Conservation (phyloP, 495 filamentous ascomycete species). For the Aspergillus mulundensis region DNA sequence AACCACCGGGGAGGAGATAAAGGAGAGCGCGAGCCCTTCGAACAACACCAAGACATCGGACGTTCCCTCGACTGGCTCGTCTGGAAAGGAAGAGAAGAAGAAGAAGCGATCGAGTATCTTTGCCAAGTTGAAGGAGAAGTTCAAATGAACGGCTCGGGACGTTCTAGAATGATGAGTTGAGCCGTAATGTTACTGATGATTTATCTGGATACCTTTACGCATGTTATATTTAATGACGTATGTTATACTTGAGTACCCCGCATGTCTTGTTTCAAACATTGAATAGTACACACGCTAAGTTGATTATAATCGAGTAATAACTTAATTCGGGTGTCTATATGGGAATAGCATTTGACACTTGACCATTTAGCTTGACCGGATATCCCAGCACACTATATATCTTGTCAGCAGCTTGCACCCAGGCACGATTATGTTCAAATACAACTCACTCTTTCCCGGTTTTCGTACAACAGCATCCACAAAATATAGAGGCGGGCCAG, state of each 20-base stretch:
- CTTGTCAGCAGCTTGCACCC: constrained; percentile 8
- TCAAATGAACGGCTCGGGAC: constrained; percentile 22
- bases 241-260: constrained; percentile 2
- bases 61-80: constrained; percentile 3
- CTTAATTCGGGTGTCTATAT: constrained; percentile 12
- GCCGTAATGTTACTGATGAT: constrained; percentile 7
- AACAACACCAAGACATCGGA: not conserved
- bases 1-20: constrained; percentile 11
- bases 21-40: not conserved
- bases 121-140: constrained; percentile 47
- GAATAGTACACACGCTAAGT: constrained; percentile 11
- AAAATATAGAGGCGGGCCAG: constrained; percentile 56
- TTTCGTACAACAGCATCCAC: constrained; percentile 55
- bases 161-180: not conserved
- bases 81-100: constrained; percentile 39
- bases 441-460: constrained; percentile 53
- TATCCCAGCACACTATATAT: constrained; percentile 46
- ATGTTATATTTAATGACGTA: constrained; percentile 1
- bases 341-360: constrained; percentile 52
- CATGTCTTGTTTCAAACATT: constrained; percentile 4
- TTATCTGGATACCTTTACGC: constrained; percentile 23
- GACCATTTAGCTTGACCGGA: constrained; percentile 52
- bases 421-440: too few species aligned
- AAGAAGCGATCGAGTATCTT: constrained; percentile 49
- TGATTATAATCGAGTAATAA: constrained; percentile 9